These are phyloP conservation scores for Phragmites australis DNA, from an alignment of 176 grass and related monocot species.

Conservation along the genomic window DNA sequence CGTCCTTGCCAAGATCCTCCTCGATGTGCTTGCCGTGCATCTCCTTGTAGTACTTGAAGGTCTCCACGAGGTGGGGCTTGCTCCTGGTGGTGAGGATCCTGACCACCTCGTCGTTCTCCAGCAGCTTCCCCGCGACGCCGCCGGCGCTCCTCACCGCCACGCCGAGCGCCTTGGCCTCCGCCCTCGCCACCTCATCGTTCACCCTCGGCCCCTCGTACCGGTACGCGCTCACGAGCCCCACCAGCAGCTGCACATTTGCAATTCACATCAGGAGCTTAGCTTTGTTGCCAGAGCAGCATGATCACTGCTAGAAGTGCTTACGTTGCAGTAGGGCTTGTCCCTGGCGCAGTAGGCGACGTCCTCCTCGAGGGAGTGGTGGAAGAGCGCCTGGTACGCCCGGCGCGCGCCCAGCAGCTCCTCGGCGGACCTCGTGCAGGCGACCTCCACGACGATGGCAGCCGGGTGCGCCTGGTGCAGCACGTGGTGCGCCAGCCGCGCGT, in stretches of 20 bases:
- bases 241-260: slow-evolving; percentile 51
- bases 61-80: slow-evolving; percentile 64
- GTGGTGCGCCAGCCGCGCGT: slow-evolving; percentile 71
- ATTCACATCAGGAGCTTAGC: background rate
- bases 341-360: slow-evolving; percentile 77
- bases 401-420: slow-evolving; percentile 81
- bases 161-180: slow-evolving; percentile 67
- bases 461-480: slow-evolving; percentile 78
- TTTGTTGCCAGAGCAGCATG: background rate
- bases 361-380: slow-evolving; percentile 89
- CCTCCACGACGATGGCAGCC: slow-evolving; percentile 56
- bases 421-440: slow-evolving; percentile 72
- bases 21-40: slow-evolving; percentile 49
- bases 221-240: slow-evolving; percentile 87
- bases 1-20: slow-evolving; percentile 33
- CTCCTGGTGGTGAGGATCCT: slow-evolving; percentile 84
- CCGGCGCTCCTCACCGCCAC: slow-evolving; percentile 51
- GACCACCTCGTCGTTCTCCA: slow-evolving; percentile 65
- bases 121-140: slow-evolving; percentile 34
- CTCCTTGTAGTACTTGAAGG: slow-evolving; percentile 80
- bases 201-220: slow-evolving; percentile 73
- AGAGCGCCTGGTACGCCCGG: slow-evolving; percentile 82
- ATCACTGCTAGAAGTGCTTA: background rate
- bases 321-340: slow-evolving; percentile 66
- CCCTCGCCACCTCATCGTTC: slow-evolving; percentile 54